Percentiles rank a stretch among this genome's conserved stretches.
phyloP scores from a whole-genome alignment of 2,329 filamentous ascomycete species.

The Calonectria montana region DNA sequence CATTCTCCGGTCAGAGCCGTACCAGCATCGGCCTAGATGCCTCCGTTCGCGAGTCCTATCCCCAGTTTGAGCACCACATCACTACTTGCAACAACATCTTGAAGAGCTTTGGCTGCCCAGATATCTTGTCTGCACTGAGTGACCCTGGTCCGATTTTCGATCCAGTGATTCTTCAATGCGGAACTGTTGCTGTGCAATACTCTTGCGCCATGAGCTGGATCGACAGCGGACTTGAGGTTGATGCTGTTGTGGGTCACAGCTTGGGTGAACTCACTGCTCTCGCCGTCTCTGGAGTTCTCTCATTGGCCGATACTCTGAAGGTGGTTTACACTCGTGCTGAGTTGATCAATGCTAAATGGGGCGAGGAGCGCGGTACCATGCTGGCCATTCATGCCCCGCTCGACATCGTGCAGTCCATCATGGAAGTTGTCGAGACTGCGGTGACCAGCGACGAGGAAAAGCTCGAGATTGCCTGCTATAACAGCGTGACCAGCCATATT shows the following conservation, averaged over 20 bases:
- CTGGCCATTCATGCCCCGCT: conserved; percentile 41
- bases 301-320: conserved; percentile 46
- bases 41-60: conserved; percentile 21
- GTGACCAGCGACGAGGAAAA: conserved; percentile 5
- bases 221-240: conserved; percentile 28
- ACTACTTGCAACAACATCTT: conserved; percentile 47
- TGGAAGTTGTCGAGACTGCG: conserved; percentile 13
- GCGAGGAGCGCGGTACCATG: conserved; percentile 49
- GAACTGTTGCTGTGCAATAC: conserved; percentile 34
- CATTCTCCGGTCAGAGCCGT: conserved; percentile 52
- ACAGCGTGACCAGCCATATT: conserved; percentile 24
- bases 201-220: conserved; percentile 36
- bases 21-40: conserved; percentile 27
- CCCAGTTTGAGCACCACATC: conserved; percentile 46
- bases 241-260: conserved; percentile 48
- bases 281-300: conserved; percentile 46
- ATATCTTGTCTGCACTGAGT: conserved; percentile 47
- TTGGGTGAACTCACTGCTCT: conserved; percentile 53
- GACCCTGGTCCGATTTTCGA: conserved; percentile 41
- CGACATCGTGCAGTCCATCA: conserved; percentile 19
- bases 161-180: conserved; percentile 46
- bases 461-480: conserved; percentile 34
- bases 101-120: conserved; percentile 40
- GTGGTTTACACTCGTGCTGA: conserved; percentile 44
- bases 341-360: conserved; percentile 48